phyloP scores from a whole-genome alignment of 805 yeast genomes.

The Yarrowia deformans region DNA sequence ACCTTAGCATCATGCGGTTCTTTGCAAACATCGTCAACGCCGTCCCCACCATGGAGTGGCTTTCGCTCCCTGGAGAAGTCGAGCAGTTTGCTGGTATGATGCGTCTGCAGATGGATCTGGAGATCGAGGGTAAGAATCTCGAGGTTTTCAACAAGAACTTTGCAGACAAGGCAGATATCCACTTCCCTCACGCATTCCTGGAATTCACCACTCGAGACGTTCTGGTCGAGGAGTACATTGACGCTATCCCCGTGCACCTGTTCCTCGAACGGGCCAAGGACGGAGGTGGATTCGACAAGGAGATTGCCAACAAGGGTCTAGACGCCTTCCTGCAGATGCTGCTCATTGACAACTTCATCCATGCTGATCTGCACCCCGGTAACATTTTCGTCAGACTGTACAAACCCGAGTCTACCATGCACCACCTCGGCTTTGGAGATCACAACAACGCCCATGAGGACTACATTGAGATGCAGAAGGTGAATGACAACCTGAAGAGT shows the following conservation, averaged over 20 bases:
- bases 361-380: conserved; percentile 97
- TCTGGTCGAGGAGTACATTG: conserved; percentile 82
- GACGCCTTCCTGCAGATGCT: conserved; percentile 94
- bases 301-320: conserved; percentile 78
- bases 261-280: conserved; percentile 56
- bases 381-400: conserved; percentile 81
- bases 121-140: conserved; percentile 88
- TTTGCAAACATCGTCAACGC: conserved; percentile 74
- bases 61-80: conserved; percentile 92
- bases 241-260: conserved; percentile 82
- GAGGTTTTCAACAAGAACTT: conserved; percentile 75
- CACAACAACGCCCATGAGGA: conserved; percentile 44
- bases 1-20: conserved; percentile 79
- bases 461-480: conserved; percentile 41
- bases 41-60: conserved; percentile 97
- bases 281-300: conserved; percentile 53
- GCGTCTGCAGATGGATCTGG: conserved; percentile 85
- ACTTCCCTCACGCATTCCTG: conserved; percentile 80
- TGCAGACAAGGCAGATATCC: conserved; percentile 61
- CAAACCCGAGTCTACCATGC: conserved; percentile 52
- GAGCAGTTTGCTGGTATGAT: conserved; percentile 84
- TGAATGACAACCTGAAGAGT: conserved; percentile 44
- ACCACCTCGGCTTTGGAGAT: conserved; percentile 51
- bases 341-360: conserved; percentile 90
- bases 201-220: conserved; percentile 71